These are phyloP conservation scores for Botrytis byssoidea DNA, from an alignment of 2,329 filamentous ascomycete species.

Conservation along the genomic window DNA sequence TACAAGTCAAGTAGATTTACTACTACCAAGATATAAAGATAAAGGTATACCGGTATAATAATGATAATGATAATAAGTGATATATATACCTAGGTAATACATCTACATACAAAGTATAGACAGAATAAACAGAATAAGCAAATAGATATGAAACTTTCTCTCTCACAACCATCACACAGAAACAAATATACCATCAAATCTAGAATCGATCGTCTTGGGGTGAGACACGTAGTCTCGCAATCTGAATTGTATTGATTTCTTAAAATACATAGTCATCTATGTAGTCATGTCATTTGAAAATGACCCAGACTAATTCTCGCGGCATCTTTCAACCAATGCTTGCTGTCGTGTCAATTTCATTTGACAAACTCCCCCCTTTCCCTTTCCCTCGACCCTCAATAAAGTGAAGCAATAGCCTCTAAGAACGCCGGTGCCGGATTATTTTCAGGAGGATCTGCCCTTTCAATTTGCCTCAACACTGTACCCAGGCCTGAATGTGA, in stretches of 20 bases:
- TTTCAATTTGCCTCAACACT: constrained; percentile 8
- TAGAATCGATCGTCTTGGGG: neutral
- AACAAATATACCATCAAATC: neutral
- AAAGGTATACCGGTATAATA: too few relatives aligned
- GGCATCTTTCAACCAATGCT: constrained; percentile 16
- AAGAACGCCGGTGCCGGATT: constrained; percentile 25
- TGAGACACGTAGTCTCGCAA: constrained; percentile 36
- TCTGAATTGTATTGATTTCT: constrained; percentile 24
- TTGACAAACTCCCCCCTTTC: neutral
- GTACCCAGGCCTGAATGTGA: constrained; percentile 25
- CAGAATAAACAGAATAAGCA: neutral
- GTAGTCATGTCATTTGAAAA: constrained; percentile 28
- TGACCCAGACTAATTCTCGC: constrained; percentile 21
- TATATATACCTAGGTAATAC: too few relatives aligned
- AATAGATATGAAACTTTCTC: neutral
- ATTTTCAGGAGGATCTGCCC: constrained; percentile 8
- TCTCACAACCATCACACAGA: neutral
- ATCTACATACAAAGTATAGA: too few relatives aligned
- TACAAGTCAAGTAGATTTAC: neutral
- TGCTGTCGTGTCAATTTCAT: constrained; percentile 8
- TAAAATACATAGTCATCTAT: constrained; percentile 19
- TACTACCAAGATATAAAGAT: neutral
- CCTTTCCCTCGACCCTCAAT: constrained; percentile 19
- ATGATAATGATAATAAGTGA: too few relatives aligned
- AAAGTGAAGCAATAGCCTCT: constrained; percentile 23